Conservation (phyloP, 768 basidiomycete genomes). For the Lentinula lateritia region DNA sequence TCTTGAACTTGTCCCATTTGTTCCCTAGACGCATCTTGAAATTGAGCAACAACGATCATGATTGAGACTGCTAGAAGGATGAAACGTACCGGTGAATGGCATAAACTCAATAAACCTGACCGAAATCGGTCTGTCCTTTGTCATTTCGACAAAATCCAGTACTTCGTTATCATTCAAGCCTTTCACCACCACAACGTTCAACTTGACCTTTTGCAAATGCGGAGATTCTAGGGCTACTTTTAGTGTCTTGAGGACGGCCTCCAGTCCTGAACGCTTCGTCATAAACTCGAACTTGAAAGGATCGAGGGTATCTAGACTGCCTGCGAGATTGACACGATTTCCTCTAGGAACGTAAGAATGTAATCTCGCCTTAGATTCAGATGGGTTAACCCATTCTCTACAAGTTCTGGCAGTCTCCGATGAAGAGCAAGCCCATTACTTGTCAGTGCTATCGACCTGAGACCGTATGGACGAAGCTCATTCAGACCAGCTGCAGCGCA, state of each 20-base stretch:
- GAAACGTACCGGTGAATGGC: slow-evolving; percentile 74
- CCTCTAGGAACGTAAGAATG: not conserved
- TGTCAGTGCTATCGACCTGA: slow-evolving; percentile 80
- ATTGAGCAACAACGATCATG: slow-evolving; percentile 3
- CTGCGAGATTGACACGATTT: slow-evolving; percentile 2
- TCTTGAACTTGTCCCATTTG: slow-evolving; percentile 77
- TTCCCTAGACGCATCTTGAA: slow-evolving; percentile 48
- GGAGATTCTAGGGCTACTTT: slow-evolving; percentile 52
- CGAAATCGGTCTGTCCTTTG: slow-evolving; percentile 54
- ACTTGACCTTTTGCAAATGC: slow-evolving; percentile 57
- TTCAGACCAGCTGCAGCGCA: slow-evolving; percentile 49
- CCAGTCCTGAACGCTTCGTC: slow-evolving; percentile 73
- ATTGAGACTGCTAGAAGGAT: not conserved
- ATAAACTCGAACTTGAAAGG: slow-evolving; percentile 86
- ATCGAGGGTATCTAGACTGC: slow-evolving; percentile 78
- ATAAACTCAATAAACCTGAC: slow-evolving; percentile 92
- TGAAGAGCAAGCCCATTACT: slow-evolving; percentile 77
- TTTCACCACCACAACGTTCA: slow-evolving; percentile 82
- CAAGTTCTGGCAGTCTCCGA: slow-evolving; percentile 62
- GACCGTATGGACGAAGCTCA: slow-evolving; percentile 51
- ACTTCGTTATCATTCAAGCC: slow-evolving; percentile 81
- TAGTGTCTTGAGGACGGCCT: slow-evolving; percentile 65
- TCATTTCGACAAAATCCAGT: slow-evolving; percentile 73
- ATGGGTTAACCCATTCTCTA: slow-evolving; percentile 72
- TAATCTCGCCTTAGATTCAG: slow-evolving; percentile 54